A percentile compares a stretch with the other conserved stretches of the same genome.
These are phyloP conservation scores for Plasmodium sp. DNA, from an alignment of 169 alveolate species.

Conservation along the genomic window DNA sequence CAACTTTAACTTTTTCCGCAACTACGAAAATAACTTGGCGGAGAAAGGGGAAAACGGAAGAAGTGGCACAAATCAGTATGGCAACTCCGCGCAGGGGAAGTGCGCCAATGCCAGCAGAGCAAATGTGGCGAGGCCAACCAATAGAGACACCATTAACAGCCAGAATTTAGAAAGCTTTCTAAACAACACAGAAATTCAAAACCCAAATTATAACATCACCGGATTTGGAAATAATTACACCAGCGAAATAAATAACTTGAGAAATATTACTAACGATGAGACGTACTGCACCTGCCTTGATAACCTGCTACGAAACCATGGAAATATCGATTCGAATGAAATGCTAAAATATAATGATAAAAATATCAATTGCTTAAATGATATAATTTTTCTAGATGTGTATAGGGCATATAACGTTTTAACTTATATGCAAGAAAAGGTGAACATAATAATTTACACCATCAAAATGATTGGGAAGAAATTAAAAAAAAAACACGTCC, in stretches of 20 bases:
- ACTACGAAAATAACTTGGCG: background rate
- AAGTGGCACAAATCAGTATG: background rate
- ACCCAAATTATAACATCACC: constrained; percentile 19
- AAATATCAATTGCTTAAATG: constrained; percentile 72
- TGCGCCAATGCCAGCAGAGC: background rate
- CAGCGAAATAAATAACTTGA: constrained; percentile 53
- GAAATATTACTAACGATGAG: constrained; percentile 66
- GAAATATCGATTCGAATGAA: constrained; percentile 73
- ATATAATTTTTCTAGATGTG: constrained; percentile 71
- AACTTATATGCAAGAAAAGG: constrained; percentile 74
- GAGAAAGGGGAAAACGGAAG: background rate
- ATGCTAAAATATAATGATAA: constrained; percentile 74
- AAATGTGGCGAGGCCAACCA: background rate
- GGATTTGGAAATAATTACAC: constrained; percentile 41
- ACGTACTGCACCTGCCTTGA: constrained; percentile 70
- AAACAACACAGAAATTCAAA: constrained; percentile 28
- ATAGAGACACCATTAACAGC: constrained; percentile 8
- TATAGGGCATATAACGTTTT: constrained; percentile 74
- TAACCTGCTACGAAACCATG: constrained; percentile 74
- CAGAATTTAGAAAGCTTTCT: constrained; percentile 49
- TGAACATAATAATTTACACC: constrained; percentile 61
- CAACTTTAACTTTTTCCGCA: constrained; percentile 18
- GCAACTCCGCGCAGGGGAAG: background rate
- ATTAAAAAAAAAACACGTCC: constrained; percentile 79
- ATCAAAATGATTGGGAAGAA: constrained; percentile 79